Base-by-base conservation (phyloP, 495 filamentous ascomycete species). In the Xylaria intraflava region DNA sequence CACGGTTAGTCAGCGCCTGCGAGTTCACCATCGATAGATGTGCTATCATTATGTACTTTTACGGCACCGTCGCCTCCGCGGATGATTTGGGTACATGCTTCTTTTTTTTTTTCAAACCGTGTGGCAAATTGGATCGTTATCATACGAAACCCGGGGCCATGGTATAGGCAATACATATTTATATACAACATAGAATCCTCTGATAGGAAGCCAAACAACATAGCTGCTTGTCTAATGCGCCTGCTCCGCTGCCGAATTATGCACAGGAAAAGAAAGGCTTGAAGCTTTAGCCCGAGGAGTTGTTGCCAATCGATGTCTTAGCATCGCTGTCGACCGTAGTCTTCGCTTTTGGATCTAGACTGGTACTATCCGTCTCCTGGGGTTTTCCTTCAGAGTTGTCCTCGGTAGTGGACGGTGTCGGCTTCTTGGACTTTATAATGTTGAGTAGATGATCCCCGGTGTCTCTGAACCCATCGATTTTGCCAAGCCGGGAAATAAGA, bases 391-490 rank as follows among this genome's bases (percentile, higher is more conserved):
- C 67, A 9, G 52, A 12, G 27, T 23, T 41, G 26, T 27, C 47
- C 24, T 45, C 40, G 17, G 55, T n/a, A 51, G 56, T 19, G 30
- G 54, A 29, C 55, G 62, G 49, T 14, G 61, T 49, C 30, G 80
- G 64, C 19, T 67, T 64, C 61, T 92, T 95, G 14, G 71, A 70
- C 27, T 80, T 78, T 35, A 90, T 83, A 30, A 94, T 72, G 27
- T 80, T 77, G 8, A 87, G 65, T 6, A 96, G 71, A 55, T 81
- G 76, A 31, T 83, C 78, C 10, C 84, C 85, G 0, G 88, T 72
- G 55, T 87, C 82, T 24, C 79, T 84, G 30, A 88, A 85, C 1
- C 90, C 92, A 48, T 95, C 85, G 39, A 96, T 81, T 64, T 87
- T 89, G 62, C 82, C 76, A 16, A 97, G 75, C 46, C 80, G 82